Conservation (phyloP, 495 filamentous ascomycete species). For the Aspergillus heteromorphus region DNA sequence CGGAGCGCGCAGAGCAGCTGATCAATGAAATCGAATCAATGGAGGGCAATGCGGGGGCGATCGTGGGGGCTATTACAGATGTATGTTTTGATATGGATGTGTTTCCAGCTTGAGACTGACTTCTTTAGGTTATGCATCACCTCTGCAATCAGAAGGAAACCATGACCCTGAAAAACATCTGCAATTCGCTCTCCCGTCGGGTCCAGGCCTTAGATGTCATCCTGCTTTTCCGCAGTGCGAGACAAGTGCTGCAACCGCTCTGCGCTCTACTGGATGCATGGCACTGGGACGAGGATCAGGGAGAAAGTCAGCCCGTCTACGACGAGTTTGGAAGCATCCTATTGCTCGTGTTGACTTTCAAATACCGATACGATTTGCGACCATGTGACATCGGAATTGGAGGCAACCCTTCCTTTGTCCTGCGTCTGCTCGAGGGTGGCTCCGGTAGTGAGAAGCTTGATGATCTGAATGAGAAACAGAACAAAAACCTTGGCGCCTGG, state of each 20-base stretch:
- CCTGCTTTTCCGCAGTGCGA: constrained; percentile 74
- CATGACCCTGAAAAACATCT: constrained; percentile 81
- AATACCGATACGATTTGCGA: constrained; percentile 74
- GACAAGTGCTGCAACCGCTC: constrained; percentile 72
- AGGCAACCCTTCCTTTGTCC: constrained; percentile 64
- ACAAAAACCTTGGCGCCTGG: constrained; percentile 75
- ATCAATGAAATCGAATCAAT: constrained; percentile 81
- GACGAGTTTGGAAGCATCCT: constrained; percentile 92
- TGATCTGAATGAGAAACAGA: constrained; percentile 66
- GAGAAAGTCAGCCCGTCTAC: constrained; percentile 92
- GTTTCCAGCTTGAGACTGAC: constrained; percentile 10
- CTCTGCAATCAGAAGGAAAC: constrained; percentile 83
- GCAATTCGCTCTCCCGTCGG: constrained; percentile 72
- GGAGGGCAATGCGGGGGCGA: constrained; percentile 90
- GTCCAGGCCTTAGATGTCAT: constrained; percentile 78
- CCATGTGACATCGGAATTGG: constrained; percentile 60
- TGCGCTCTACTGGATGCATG: constrained; percentile 83
- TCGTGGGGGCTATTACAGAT: constrained; percentile 76
- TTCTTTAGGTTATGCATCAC: constrained; percentile 60
- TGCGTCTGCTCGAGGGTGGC: constrained; percentile 66
- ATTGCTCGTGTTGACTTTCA: constrained; percentile 73
- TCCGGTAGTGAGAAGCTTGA: constrained; percentile 56
- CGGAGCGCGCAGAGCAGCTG: constrained; percentile 65
- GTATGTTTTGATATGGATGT: constrained; percentile 31
- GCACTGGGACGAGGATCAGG: constrained; percentile 89